Conservation (phyloP, 2,329 filamentous ascomycete genomes). For the Neoarthrinium moseri region DNA sequence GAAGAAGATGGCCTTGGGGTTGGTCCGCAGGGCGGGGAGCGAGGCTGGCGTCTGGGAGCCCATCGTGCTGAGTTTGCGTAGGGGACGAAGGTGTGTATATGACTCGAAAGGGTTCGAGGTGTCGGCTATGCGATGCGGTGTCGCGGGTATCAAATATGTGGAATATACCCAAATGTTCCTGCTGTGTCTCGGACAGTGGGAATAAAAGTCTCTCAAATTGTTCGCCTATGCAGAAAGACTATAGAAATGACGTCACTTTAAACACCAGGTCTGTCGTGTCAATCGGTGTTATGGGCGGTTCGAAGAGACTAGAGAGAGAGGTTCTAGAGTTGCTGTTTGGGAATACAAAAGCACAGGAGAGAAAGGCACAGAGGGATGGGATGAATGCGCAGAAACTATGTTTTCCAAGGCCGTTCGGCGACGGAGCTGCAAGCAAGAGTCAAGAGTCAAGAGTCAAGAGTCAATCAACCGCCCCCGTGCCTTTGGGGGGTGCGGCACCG, state of each 20-base stretch:
- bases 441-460: too few relatives aligned
- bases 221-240: not conserved
- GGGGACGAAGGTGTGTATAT: not conserved
- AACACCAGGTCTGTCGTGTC: not conserved
- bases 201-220: not conserved
- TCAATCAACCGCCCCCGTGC: not conserved
- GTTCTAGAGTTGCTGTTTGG: too few relatives aligned
- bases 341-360: too few relatives aligned
- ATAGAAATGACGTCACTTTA: slow-evolving; percentile 9
- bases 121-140: too few relatives aligned
- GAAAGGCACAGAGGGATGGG: too few relatives aligned
- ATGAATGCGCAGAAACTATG: too few relatives aligned
- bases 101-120: not conserved
- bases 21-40: slow-evolving; percentile 58
- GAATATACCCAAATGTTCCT: too few relatives aligned
- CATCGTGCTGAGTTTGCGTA: not conserved
- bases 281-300: too few relatives aligned
- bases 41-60: not conserved
- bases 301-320: too few relatives aligned
- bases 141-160: too few relatives aligned
- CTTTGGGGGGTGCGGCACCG: not conserved
- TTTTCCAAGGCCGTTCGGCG: not conserved
- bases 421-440: not conserved
- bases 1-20: slow-evolving; percentile 95
- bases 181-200: too few relatives aligned